A percentile compares a stretch with the other conserved stretches of the same genome.
Conservation (phyloP, 2,329 filamentous ascomycete species). For the Cercospora brassicicola region DNA sequence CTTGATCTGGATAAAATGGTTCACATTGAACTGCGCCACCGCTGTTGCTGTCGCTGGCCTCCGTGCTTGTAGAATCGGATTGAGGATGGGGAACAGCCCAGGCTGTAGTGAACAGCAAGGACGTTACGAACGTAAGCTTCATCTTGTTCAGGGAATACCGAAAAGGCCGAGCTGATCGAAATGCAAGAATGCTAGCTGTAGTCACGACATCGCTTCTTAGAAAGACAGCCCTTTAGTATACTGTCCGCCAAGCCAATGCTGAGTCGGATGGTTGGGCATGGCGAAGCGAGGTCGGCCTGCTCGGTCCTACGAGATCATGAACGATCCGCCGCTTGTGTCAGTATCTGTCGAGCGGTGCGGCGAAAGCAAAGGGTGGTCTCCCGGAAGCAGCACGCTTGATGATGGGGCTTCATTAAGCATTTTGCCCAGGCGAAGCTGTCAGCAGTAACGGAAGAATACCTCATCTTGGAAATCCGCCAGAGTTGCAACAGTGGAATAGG, state of each 20-base stretch:
- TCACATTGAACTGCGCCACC: not conserved
- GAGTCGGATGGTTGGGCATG: not conserved
- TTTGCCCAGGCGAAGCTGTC: not conserved
- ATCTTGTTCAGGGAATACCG: not conserved
- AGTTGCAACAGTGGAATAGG: not conserved
- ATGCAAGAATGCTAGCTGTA: not conserved
- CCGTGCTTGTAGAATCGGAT: not conserved
- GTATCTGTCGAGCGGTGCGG: not conserved
- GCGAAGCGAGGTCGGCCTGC: not conserved
- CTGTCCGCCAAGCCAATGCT: not conserved
- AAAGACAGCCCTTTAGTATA: not conserved
- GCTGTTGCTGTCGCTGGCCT: not conserved
- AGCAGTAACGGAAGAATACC: not conserved
- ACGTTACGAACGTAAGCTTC: not conserved
- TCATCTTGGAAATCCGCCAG: not conserved
- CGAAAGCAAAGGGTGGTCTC: not conserved
- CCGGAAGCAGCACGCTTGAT: not conserved
- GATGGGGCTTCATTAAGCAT: not conserved
- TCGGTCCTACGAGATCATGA: not conserved
- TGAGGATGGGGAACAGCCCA: not conserved
- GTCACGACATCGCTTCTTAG: not conserved
- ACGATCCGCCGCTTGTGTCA: not conserved
- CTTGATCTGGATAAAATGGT: constrained; percentile 5
- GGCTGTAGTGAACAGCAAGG: not conserved
- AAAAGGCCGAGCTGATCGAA: not conserved